These are phyloP conservation scores for Aspergillus sojae DNA, from an alignment of 2,329 filamentous ascomycete genomes.

Conservation along the genomic window DNA sequence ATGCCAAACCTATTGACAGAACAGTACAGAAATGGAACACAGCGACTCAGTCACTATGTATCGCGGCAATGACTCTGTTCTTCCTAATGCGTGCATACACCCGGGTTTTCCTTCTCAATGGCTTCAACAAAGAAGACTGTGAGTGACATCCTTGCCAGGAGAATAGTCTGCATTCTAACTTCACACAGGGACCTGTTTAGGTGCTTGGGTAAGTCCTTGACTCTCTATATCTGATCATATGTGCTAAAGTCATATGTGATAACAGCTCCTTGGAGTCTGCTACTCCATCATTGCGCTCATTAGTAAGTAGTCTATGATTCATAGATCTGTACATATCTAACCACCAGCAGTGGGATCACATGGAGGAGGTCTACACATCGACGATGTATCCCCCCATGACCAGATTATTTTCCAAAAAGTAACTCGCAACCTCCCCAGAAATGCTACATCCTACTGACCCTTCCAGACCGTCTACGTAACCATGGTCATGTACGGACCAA, in stretches of 20 bases:
- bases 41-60: slow-evolving; percentile 31
- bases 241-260: background rate
- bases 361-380: slow-evolving; percentile 42
- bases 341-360: slow-evolving; percentile 30
- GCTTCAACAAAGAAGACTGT: slow-evolving; percentile 31
- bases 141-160: slow-evolving; percentile 9
- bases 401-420: slow-evolving; percentile 42
- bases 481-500: slow-evolving; percentile 51
- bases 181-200: slow-evolving; percentile 20
- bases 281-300: slow-evolving; percentile 29
- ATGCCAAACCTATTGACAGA: slow-evolving; percentile 16
- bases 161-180: background rate
- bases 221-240: background rate
- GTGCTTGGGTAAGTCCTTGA: slow-evolving; percentile 19
- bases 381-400: slow-evolving; percentile 34
- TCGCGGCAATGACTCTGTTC: slow-evolving; percentile 28
- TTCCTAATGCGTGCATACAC: slow-evolving; percentile 29
- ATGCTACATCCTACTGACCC: background rate
- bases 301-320: slow-evolving; percentile 18
- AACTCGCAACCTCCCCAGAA: background rate
- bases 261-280: slow-evolving; percentile 23
- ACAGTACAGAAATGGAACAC: slow-evolving; percentile 30
- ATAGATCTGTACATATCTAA: slow-evolving; percentile 11
- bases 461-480: slow-evolving; percentile 45
- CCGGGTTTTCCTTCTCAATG: slow-evolving; percentile 25